Conservation (phyloP, 2,329 filamentous ascomycete genomes). For the Penicillium paneum region DNA sequence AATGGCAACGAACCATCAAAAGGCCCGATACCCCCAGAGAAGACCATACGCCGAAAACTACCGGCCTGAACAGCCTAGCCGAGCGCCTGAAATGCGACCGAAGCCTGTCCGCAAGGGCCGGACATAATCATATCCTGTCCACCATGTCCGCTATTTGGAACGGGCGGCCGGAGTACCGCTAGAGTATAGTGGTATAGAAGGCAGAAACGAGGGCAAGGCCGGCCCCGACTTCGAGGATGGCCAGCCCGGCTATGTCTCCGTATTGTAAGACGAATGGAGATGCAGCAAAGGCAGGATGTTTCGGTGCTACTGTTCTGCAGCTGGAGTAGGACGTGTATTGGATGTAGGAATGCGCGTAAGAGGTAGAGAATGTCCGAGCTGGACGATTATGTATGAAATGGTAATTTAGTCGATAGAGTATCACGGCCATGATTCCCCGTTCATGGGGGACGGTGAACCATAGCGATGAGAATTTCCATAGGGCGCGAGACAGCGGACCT, state of each 20-base stretch:
- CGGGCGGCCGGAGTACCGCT: constrained; percentile 29
- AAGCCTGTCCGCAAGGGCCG: constrained; percentile 41
- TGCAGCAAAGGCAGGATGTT: constrained; percentile 39
- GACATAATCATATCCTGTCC: constrained; percentile 44
- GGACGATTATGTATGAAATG: constrained; percentile 41
- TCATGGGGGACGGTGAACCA: constrained; percentile 43
- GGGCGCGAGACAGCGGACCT: constrained; percentile 13
- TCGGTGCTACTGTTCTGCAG: constrained; percentile 35
- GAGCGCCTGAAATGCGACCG: constrained; percentile 41
- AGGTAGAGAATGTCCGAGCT: constrained; percentile 33
- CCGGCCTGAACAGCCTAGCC: constrained; percentile 33
- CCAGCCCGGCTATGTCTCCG: constrained; percentile 27
- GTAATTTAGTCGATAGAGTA: constrained; percentile 40
- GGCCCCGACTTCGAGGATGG: constrained; percentile 36
- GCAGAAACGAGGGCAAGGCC: constrained; percentile 34
- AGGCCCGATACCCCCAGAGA: constrained; percentile 41
- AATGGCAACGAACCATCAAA: constrained; percentile 45
- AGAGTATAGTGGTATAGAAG: constrained; percentile 35
- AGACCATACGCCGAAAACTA: constrained; percentile 38
- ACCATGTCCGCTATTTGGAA: constrained; percentile 24
- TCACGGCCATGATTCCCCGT: constrained; percentile 36
- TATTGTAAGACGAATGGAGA: constrained; percentile 49
- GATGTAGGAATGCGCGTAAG: constrained; percentile 33
- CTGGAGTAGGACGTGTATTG: constrained; percentile 28
- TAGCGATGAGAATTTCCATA: constrained; percentile 36